Evolutionary conservation across 768 basidiomycete genomes (phyloP), one percentile per base, ranked within the genome.

Genomic region (Hygrophoropsis aurantiaca): DNA sequence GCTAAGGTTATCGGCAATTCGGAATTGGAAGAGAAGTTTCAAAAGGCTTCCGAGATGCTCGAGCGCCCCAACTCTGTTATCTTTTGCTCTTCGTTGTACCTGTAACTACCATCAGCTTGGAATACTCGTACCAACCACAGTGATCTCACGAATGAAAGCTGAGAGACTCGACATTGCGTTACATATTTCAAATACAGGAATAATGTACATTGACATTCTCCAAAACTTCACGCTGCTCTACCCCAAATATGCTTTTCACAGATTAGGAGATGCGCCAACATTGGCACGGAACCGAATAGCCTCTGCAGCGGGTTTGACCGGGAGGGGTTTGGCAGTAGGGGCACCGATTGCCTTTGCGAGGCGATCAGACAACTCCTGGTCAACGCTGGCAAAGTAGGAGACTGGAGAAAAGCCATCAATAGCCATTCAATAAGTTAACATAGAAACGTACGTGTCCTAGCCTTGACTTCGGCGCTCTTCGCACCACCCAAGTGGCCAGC

Each of bases 1-100:
- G 91, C 95, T 3, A 93, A 94, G 61, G 97, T 97, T 16, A 98
- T 98, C 53, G 97, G 97, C 10, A 98, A 97, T 66, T 77, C 77
- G 10, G 97, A 98, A 58, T 74, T 99, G 16, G 84, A 94, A 68
- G 84, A 94, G 58, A 97, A 94, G 67, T 98, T 99, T 59, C 89
- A 87, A 55, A 90, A 90, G 62, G 78, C 89, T 13, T 85, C 89
- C 0, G 92, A 94, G 68, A 85, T 94, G 88, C 82, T 97, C 19
- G 93, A 93, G 66, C 78, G 93, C 35, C 94, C 88, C 1, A 94
- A 94, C 64, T 94, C 91, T 1, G 93, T 97, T 51, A 92, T 93
- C 34, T 93, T 93, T 70, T 89, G 88, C 57, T 89, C 89, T 20
- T 90, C 87, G 3, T 59, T 93, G 68, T 92, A 92, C 67, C 74